Conservation (phyloP, 2,329 filamentous ascomycete species). For the Zymoseptoria pseudotritici region DNA sequence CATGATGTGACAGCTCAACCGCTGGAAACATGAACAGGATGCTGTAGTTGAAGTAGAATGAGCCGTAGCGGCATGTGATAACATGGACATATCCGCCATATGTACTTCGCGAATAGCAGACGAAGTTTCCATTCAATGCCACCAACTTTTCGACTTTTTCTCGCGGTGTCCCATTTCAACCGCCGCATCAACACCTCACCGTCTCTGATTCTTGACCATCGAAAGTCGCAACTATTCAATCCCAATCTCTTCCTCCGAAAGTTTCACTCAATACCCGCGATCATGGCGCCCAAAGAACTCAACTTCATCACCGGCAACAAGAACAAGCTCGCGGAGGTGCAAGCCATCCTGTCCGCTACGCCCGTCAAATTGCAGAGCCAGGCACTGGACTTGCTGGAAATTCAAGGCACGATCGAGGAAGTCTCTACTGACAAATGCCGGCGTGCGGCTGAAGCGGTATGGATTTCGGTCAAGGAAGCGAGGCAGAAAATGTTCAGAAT, state of each 20-base stretch:
- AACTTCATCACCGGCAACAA: slow-evolving; percentile 97
- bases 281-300: slow-evolving; percentile 44
- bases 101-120: not conserved
- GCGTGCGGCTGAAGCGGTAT: slow-evolving; percentile 69
- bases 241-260: not conserved
- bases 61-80: not conserved
- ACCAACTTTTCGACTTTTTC: not conserved
- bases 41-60: not conserved
- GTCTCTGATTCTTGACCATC: not conserved
- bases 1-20: not conserved
- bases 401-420: slow-evolving; percentile 88
- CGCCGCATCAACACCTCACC: not conserved
- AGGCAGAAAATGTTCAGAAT: not conserved
- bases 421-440: slow-evolving; percentile 83
- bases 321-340: slow-evolving; percentile 87
- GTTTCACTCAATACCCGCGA: not conserved
- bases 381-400: slow-evolving; percentile 73
- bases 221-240: not conserved
- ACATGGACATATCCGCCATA: not conserved
- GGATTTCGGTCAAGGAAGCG: slow-evolving; percentile 12
- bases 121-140: not conserved
- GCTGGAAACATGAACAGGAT: not conserved
- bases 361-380: slow-evolving; percentile 65
- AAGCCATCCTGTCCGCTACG: slow-evolving; percentile 69
- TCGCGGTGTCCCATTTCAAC: not conserved